These are phyloP conservation scores for Tulasnella sp. DNA, from an alignment of 768 basidiomycete genomes.

Conservation along the genomic window DNA sequence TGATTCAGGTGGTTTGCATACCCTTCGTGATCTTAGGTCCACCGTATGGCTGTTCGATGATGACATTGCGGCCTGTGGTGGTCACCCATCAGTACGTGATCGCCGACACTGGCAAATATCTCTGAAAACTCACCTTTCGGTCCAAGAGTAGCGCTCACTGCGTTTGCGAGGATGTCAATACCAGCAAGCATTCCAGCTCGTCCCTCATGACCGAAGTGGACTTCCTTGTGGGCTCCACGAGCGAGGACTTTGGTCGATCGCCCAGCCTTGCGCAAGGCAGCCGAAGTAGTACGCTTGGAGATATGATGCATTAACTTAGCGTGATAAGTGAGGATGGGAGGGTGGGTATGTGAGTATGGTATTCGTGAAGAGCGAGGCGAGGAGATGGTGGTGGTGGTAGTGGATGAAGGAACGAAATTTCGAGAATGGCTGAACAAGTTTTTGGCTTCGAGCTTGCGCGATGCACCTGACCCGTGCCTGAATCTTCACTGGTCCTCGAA, in stretches of 20 bases:
- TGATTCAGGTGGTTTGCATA: constrained; percentile 29
- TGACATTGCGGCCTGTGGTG: constrained; percentile 81
- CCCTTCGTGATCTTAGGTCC: constrained; percentile 95
- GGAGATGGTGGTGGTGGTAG: not conserved
- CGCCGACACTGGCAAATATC: not conserved
- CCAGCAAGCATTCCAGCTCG: constrained; percentile 88
- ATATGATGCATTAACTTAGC: constrained; percentile 56
- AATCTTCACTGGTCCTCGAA: constrained; percentile 10
- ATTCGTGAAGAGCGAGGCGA: not conserved
- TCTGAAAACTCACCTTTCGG: constrained; percentile 63
- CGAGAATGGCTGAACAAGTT: not conserved
- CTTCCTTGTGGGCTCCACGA: constrained; percentile 87
- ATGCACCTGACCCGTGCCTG: not conserved
- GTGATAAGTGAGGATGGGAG: not conserved
- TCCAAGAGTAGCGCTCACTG: constrained; percentile 91
- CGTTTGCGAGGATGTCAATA: constrained; percentile 93
- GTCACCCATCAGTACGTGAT: not conserved
- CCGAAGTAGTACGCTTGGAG: constrained; percentile 39
- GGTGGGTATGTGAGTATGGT: not conserved
- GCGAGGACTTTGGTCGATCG: constrained; percentile 25
- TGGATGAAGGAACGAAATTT: constrained; percentile 10
- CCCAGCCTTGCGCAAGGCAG: constrained; percentile 13
- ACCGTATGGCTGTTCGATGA: constrained; percentile 88
- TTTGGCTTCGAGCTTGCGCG: not conserved
- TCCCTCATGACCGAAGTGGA: constrained; percentile 93